Conservation (phyloP, 2,329 filamentous ascomycete species). For the Aspergillus glaucus region DNA sequence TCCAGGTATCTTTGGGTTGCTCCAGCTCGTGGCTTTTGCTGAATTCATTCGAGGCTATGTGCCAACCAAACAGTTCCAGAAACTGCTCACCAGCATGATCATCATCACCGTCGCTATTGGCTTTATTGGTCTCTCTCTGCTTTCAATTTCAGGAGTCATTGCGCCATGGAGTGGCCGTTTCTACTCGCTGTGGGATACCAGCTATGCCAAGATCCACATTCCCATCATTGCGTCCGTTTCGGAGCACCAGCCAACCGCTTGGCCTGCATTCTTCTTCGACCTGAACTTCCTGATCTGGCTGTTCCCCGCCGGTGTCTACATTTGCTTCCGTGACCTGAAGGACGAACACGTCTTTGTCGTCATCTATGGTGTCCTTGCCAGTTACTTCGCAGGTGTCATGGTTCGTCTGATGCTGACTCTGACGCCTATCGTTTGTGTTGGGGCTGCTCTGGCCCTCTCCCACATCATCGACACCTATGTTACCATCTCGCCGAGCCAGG, state of each 20-base stretch:
- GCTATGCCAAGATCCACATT: constrained; percentile 98
- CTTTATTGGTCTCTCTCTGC: constrained; percentile 67
- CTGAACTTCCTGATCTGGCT: constrained; percentile 98
- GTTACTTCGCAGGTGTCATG: constrained; percentile 99
- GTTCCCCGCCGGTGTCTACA: constrained; percentile 95
- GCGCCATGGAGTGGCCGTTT: constrained; percentile 97
- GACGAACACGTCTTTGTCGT: constrained; percentile 98
- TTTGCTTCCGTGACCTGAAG: constrained; percentile 88
- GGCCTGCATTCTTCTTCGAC: constrained; percentile 99
- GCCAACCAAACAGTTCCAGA: constrained; percentile 89
- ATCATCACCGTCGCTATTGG: constrained; percentile 67
- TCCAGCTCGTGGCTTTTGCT: constrained; percentile 88
- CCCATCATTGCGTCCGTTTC: constrained; percentile 99
- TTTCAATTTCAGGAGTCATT: constrained; percentile 82
- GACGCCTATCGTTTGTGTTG: constrained; percentile 92
- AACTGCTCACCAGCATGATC: constrained; percentile 71
- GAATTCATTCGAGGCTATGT: constrained; percentile 86
- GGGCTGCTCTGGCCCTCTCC: constrained; percentile 81
- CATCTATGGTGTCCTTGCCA: constrained; percentile 92
- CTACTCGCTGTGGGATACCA: constrained; percentile 98
- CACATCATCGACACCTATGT: constrained; percentile 85
- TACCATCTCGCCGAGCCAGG: constrained; percentile 55
- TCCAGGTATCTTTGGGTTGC: constrained; percentile 83
- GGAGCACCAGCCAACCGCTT: constrained; percentile 96
- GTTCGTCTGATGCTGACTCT: constrained; percentile 97